Percentiles rank a stretch among this genome's conserved stretches.
Conservation (phyloP, 148 eudicot species). For the Cornus suecica region DNA sequence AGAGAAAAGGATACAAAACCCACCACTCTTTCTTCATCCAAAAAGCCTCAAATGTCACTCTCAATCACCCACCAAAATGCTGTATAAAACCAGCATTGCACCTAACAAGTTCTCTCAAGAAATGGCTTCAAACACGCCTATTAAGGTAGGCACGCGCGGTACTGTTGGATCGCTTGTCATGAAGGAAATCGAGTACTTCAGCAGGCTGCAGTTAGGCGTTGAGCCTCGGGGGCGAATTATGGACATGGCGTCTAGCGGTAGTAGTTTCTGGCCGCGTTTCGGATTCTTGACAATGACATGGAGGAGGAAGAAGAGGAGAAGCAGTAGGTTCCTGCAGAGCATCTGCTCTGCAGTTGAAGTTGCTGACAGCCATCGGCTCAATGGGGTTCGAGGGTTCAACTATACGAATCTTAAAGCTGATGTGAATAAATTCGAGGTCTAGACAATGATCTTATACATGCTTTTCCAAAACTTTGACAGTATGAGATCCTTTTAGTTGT, state of each 20-base stretch:
- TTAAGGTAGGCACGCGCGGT: slow-evolving; percentile 83
- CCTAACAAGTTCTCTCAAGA: slow-evolving; percentile 32
- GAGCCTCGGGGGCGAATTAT: slow-evolving; percentile 18
- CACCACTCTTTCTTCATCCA: not conserved
- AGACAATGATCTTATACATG: slow-evolving; percentile 15
- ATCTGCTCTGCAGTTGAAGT: slow-evolving; percentile 71
- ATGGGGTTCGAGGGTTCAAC: slow-evolving; percentile 45
- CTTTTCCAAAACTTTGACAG: not conserved
- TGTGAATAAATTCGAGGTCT: slow-evolving; percentile 25
- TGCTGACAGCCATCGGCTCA: slow-evolving; percentile 41
- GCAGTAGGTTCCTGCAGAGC: slow-evolving; percentile 46
- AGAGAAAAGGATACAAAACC: slow-evolving; percentile 19
- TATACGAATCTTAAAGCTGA: slow-evolving; percentile 65
- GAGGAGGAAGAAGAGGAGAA: slow-evolving; percentile 49
- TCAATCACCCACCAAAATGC: slow-evolving; percentile 8
- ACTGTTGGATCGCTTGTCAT: slow-evolving; percentile 76
- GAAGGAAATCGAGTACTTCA: slow-evolving; percentile 78
- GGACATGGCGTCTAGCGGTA: slow-evolving; percentile 21
- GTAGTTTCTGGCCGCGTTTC: slow-evolving; percentile 26
- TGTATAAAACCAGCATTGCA: slow-evolving; percentile 21
- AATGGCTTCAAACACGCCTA: slow-evolving; percentile 49
- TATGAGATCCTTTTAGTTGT: not conserved
- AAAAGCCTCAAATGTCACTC: not conserved
- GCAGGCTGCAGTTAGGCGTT: slow-evolving; percentile 33
- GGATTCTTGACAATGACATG: slow-evolving; percentile 41